phyloP scores from a whole-genome alignment of 2,329 filamentous ascomycete species.

The Fusarium nygamai region DNA sequence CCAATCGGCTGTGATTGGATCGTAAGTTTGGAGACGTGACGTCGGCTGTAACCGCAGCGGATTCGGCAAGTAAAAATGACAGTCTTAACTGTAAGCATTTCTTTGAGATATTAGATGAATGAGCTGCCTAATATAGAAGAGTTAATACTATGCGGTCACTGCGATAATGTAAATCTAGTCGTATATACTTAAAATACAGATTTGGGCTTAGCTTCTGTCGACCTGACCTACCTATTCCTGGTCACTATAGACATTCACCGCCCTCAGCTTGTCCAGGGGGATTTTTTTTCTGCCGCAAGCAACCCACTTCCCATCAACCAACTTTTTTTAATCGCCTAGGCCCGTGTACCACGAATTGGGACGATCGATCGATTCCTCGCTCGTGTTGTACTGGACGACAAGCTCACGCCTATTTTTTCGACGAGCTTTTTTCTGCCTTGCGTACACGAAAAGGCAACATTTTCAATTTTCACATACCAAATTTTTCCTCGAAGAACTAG shows the following conservation, averaged over 20 bases:
- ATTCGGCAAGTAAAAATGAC: background rate
- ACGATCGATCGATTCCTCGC: conserved; percentile 34
- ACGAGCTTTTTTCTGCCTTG: background rate
- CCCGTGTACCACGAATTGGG: conserved; percentile 35
- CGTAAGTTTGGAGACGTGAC: conserved; percentile 15
- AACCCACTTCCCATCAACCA: conserved; percentile 41
- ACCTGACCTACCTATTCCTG: background rate
- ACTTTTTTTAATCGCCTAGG: conserved; percentile 38
- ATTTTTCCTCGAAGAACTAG: background rate
- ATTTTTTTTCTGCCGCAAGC: conserved; percentile 43
- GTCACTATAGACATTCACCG: conserved; percentile 27
- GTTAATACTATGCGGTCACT: background rate
- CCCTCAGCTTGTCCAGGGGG: conserved; percentile 30
- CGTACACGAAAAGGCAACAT: background rate
- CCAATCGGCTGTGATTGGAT: conserved; percentile 5
- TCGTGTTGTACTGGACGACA: conserved; percentile 27
- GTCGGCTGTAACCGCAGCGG: conserved; percentile 31
- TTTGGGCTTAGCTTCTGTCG: background rate
- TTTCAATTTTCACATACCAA: background rate
- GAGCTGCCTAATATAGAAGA: too few relatives aligned
- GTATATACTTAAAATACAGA: background rate
- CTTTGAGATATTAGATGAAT: too few relatives aligned
- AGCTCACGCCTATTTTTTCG: conserved; percentile 1
- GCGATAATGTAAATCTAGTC: background rate
- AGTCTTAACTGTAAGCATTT: background rate